These are phyloP conservation scores for Suillus brevipes DNA, from an alignment of 768 basidiomycete species.

Conservation along the genomic window DNA sequence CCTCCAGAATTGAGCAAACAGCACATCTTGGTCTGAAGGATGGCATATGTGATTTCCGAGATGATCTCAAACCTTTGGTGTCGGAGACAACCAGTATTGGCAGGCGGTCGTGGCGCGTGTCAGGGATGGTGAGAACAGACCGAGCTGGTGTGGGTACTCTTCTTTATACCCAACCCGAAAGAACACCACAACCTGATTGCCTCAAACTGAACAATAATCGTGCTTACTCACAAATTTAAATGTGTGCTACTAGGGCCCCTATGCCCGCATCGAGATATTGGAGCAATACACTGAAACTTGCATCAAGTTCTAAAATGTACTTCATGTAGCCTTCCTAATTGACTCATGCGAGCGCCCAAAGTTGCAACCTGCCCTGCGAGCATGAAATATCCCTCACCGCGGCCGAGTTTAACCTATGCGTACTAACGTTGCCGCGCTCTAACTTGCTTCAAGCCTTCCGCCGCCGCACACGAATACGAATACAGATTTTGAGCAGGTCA, in stretches of 20 bases:
- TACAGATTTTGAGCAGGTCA: too few species aligned
- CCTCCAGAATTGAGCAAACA: slow-evolving; percentile 13
- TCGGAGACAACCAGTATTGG: slow-evolving; percentile 23
- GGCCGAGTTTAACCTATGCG: background rate
- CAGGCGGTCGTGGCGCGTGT: slow-evolving; percentile 18
- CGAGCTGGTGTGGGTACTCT: slow-evolving; percentile 16
- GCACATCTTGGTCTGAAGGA: slow-evolving; percentile 8
- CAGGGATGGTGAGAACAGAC: slow-evolving; percentile 17
- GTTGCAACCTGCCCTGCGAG: background rate
- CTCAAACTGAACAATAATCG: background rate
- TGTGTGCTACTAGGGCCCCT: too few species aligned
- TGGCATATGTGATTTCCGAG: slow-evolving; percentile 13
- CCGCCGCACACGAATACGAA: too few species aligned
- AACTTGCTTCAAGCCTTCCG: too few species aligned
- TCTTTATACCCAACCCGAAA: slow-evolving; percentile 12
- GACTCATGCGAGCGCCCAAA: background rate
- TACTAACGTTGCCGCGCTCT: too few species aligned
- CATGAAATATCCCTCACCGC: background rate
- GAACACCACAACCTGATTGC: background rate
- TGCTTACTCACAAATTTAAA: background rate
- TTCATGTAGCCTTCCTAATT: background rate
- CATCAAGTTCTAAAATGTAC: background rate
- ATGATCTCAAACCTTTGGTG: slow-evolving; percentile 17
- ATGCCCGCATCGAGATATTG: background rate
- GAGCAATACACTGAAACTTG: background rate